Base-by-base conservation (phyloP, 1,139 yeast genomes). In the Blastobotrys persicus region DNA sequence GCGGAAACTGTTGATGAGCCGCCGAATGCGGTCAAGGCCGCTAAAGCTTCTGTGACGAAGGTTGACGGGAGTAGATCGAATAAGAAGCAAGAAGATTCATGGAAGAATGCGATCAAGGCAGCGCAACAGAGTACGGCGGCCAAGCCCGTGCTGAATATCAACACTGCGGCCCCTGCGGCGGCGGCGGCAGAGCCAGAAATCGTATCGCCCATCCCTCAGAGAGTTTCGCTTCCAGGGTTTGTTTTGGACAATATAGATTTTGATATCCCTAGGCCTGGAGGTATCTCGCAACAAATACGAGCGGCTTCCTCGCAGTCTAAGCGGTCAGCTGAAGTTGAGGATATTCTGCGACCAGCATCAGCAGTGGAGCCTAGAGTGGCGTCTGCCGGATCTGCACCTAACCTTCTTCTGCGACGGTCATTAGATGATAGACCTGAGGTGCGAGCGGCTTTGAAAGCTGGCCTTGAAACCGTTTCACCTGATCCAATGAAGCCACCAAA, bases 401-500 rank as follows among this genome's bases (percentile, higher is more conserved):
- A 26, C 28, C 13, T 37, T 18, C 9, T 6, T 6, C 28, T 23
- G 9, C 28, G 41, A 18, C 11, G 41, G n/a, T 37, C 41, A 3
- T 12, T 23, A 6, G 41, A 37, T 9, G 41, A 37, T 28, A 16
- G 28, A 14, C 41, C 41, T 19, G 41, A 37, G 14, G 28, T 37
- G 13, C 12, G 7, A 3, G 41, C 41, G 5, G 41, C 41, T 5
- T 18, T 37, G 11, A 37, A 18, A 18, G 41, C 41, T 37, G 41
- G 41, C 28, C 26, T 19, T 9, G 41, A 37, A 13, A 37, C 41
- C 13, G 28, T 37, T 19, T 37, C 41, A 19, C 41, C 41, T 5
- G 41, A 19, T 7, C 19, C 41, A 37, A 37, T 37, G 41, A 37
- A 37, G 14, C 41, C 41, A 18, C 17, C 31, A 9, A 37, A 37